phyloP scores from a whole-genome alignment of 148 eudicot species.

The Amaranthus cruentus region DNA sequence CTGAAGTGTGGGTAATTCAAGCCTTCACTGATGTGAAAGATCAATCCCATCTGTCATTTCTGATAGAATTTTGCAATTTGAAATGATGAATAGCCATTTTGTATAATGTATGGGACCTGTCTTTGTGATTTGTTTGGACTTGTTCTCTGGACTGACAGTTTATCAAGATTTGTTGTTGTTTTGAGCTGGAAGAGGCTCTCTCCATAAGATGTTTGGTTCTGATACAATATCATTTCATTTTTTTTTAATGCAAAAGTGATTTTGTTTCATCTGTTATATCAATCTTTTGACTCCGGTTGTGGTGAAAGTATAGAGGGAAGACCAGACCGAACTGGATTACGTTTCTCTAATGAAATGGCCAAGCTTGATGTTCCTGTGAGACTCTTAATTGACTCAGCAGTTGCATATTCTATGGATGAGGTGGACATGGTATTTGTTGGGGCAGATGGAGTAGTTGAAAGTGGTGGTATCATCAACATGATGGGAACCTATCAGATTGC shows the following conservation, averaged over 20 bases:
- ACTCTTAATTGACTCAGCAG: constrained; percentile 92
- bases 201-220: background rate
- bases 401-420: constrained; percentile 94
- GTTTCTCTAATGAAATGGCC: constrained; percentile 88
- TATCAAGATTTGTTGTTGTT: background rate
- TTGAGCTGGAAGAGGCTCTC: background rate
- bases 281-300: background rate
- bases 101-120: too few relatives aligned
- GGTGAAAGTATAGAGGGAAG: constrained; percentile 70
- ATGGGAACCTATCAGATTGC: constrained; percentile 99
- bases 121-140: too few relatives aligned
- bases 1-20: too few relatives aligned
- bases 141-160: too few relatives aligned
- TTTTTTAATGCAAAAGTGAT: background rate
- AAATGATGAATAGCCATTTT: too few relatives aligned
- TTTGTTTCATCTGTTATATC: background rate
- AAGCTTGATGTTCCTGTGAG: constrained; percentile 91
- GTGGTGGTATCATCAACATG: constrained; percentile 97
- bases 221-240: background rate
- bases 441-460: constrained; percentile 97
- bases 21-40: too few relatives aligned
- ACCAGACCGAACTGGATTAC: constrained; percentile 85
- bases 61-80: too few relatives aligned
- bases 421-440: constrained; percentile 95
- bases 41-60: too few relatives aligned